These are phyloP conservation scores for Loxodes magnus DNA, from an alignment of 73 alveolate species.

Conservation along the genomic window DNA sequence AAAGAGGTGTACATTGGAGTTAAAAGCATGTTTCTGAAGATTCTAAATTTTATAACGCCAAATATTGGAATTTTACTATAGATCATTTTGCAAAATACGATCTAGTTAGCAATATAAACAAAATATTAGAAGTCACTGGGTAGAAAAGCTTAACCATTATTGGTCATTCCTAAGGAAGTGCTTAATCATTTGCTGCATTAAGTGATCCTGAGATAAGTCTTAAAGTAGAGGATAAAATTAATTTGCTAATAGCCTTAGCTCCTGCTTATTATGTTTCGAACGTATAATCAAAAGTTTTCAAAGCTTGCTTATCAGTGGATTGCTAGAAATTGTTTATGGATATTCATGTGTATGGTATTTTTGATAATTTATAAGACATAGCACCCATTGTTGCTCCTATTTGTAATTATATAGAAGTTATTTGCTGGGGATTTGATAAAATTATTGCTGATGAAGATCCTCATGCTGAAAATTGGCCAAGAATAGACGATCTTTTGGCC, in stretches of 20 bases:
- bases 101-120: conserved; percentile 31
- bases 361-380: conserved; percentile 12
- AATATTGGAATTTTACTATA: conserved; percentile 31
- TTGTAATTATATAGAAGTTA: neutral
- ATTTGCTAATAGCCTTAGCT: too few species aligned
- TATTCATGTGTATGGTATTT: conserved; percentile 4
- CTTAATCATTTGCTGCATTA: conserved; percentile 24
- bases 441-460: conserved; percentile 4
- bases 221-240: too few species aligned
- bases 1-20: neutral
- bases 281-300: too few species aligned
- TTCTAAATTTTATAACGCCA: neutral
- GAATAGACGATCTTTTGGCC: neutral
- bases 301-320: too few species aligned
- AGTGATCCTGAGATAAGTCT: too few species aligned
- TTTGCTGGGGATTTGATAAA: neutral
- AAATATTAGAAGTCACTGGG: conserved; percentile 7
- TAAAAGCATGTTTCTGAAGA: neutral
- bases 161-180: conserved; percentile 39
- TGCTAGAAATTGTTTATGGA: neutral
- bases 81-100: conserved; percentile 45
- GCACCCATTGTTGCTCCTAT: conserved; percentile 19
- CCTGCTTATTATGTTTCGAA: too few species aligned
- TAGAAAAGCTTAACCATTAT: conserved; percentile 10
- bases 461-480: neutral